These are phyloP conservation scores for Pseudogymnoascus verrucosus DNA, from an alignment of 2,329 filamentous ascomycete species.

Conservation along the genomic window DNA sequence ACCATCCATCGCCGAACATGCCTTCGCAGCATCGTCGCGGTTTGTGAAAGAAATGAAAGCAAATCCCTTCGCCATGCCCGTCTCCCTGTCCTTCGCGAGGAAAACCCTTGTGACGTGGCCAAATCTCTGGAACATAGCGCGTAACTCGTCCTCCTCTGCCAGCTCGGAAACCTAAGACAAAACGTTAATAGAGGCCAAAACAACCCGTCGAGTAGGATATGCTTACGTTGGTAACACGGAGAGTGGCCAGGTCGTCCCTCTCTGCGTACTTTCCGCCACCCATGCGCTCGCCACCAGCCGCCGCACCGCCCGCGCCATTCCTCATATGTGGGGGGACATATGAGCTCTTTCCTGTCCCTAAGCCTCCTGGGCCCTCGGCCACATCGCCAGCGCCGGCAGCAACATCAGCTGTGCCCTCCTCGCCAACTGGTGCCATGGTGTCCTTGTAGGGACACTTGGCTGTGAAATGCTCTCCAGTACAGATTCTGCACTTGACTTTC, in stretches of 20 bases:
- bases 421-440: slow-evolving; percentile 85
- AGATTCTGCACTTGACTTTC: slow-evolving; percentile 99
- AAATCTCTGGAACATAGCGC: slow-evolving; percentile 96
- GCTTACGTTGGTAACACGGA: slow-evolving; percentile 95
- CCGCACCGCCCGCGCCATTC: slow-evolving; percentile 52
- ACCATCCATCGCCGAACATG: slow-evolving; percentile 96
- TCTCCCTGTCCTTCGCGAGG: slow-evolving; percentile 95
- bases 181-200: slow-evolving; percentile 15
- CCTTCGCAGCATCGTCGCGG: slow-evolving; percentile 78
- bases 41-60: slow-evolving; percentile 98
- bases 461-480: slow-evolving; percentile 97
- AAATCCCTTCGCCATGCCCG: slow-evolving; percentile 93
- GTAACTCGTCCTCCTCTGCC: slow-evolving; percentile 90
- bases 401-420: slow-evolving; percentile 45
- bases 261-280: slow-evolving; percentile 75
- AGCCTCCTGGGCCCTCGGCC: slow-evolving; percentile 42
- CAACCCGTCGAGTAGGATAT: neutral
- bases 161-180: slow-evolving; percentile 75
- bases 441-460: slow-evolving; percentile 99
- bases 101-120: slow-evolving; percentile 96
- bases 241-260: slow-evolving; percentile 89
- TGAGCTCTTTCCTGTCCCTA: slow-evolving; percentile 63
- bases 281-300: slow-evolving; percentile 69
- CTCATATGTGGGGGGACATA: slow-evolving; percentile 94
- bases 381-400: slow-evolving; percentile 42